Base-by-base conservation (phyloP, 306 rosid species). In the Trifolium fragiferum region DNA sequence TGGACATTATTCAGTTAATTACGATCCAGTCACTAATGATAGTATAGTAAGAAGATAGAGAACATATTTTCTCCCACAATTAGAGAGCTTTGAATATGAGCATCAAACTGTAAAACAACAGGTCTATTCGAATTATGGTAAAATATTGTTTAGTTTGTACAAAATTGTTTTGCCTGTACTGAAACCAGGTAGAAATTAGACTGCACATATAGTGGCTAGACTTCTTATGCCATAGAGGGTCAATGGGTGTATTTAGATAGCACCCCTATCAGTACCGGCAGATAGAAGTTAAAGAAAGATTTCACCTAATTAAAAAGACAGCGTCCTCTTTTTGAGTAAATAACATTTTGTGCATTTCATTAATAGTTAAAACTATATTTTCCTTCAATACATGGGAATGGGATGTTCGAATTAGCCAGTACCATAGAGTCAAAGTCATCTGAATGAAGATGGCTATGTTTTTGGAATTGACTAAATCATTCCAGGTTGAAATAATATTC, bases 171-270 rank as follows among this genome's bases (percentile, higher is more conserved):
- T 19, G 79, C 54, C 73, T 30, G 65, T 60, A 33, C 58, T 66
- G 12, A 59, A 60, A 81, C 35, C 35, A 41, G 62, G 63, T 62
- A 75, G 70, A 79, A 79, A 47, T 76, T 64, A 67, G 75, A 70
- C 82, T 84, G 4, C 33, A 76, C 76, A 71, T 3, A 51, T 73
- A 72, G 78, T 78, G 80, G 59, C 76, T 51, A 53, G 23, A 74
- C 44, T 54, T 76, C 25, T 38, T 38, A 77, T 40, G 35, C 63
- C 72, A 69, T 53, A 55, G 61, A 10, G 33, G 47, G 80, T 69
- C 73, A 27, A 75, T 38, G 33, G 79, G 19, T 27, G 19, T 27
- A 60, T 25, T 60, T 27, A 12, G 66, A 79, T 76, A 70, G 76
- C 35, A 68, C 21, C 32, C 37, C 27, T 53, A 18, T 41, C 60